Evolutionary conservation across 176 grass and related monocot genomes (phyloP).

Genomic region (Metroxylon sagu): DNA sequence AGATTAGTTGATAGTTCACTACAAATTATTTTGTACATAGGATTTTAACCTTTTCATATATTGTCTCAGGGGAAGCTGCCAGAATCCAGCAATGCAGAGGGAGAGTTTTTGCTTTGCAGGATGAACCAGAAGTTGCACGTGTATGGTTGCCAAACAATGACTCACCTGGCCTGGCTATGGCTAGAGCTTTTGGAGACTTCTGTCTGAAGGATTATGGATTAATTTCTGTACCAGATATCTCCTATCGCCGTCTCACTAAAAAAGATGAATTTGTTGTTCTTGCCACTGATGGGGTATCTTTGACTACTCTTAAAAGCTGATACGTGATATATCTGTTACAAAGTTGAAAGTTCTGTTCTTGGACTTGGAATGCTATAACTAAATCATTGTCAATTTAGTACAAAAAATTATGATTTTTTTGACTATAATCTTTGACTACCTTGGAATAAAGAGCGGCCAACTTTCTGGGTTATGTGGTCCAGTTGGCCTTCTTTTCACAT

Average conservation of each 20-base stretch:
- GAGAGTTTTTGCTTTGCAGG: conserved; percentile 94
- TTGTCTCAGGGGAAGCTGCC: conserved; percentile 55
- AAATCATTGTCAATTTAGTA: too few species aligned
- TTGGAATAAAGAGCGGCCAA: too few species aligned
- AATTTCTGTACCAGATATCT: conserved; percentile 97
- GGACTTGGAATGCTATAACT: too few species aligned
- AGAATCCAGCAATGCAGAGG: conserved; percentile 93
- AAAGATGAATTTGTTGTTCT: conserved; percentile 93
- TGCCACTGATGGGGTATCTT: conserved; percentile 85
- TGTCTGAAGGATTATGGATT: conserved; percentile 99
- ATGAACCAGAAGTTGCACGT: conserved; percentile 94
- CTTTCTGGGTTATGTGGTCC: too few species aligned
- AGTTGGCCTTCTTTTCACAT: too few species aligned
- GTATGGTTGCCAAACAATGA: conserved; percentile 96
- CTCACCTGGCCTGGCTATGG: conserved; percentile 96
- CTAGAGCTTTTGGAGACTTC: conserved; percentile 98
- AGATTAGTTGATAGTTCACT: too few species aligned
- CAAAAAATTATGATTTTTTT: too few species aligned
- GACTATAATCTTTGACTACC: too few species aligned
- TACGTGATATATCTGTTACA: too few species aligned
- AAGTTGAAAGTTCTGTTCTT: too few species aligned
- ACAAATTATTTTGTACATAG: too few species aligned
- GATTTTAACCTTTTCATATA: not conserved
- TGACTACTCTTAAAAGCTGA: conserved; percentile 1
- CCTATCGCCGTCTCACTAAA: conserved; percentile 64